phyloP scores from a whole-genome alignment of 2,329 filamentous ascomycete species.

The Botrytis byssoidea region DNA sequence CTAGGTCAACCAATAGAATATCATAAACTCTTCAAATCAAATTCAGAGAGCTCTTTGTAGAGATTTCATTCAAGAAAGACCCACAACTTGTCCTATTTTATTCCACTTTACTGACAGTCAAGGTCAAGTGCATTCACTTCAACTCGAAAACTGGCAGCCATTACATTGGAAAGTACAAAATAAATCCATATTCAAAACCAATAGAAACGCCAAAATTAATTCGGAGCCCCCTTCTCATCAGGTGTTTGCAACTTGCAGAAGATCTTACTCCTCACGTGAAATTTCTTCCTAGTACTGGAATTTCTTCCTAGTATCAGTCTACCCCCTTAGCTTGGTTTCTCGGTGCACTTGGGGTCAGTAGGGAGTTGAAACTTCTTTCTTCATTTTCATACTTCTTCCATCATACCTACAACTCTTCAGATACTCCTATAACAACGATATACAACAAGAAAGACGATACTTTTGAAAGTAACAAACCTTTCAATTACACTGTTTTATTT shows the following conservation, averaged over 20 bases:
- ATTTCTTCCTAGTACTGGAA: neutral
- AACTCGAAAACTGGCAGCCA: neutral
- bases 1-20: neutral
- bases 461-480: neutral
- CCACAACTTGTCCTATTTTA: neutral
- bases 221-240: neutral
- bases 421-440: neutral
- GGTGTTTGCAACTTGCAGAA: neutral
- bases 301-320: neutral
- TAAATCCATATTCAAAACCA: neutral
- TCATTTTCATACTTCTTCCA: neutral
- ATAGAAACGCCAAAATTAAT: neutral
- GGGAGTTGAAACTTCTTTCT: neutral
- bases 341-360: neutral
- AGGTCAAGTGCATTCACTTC: neutral
- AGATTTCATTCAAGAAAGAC: neutral
- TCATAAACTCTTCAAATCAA: neutral
- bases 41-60: neutral
- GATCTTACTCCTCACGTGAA: neutral
- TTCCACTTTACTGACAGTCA: neutral
- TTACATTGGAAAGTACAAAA: neutral
- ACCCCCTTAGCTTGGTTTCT: neutral
- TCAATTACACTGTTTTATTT: neutral
- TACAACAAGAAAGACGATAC: neutral
- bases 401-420: neutral